Evolutionary conservation across 163 green algal species (phyloP).

Genomic region (Prototheca cutis): DNA sequence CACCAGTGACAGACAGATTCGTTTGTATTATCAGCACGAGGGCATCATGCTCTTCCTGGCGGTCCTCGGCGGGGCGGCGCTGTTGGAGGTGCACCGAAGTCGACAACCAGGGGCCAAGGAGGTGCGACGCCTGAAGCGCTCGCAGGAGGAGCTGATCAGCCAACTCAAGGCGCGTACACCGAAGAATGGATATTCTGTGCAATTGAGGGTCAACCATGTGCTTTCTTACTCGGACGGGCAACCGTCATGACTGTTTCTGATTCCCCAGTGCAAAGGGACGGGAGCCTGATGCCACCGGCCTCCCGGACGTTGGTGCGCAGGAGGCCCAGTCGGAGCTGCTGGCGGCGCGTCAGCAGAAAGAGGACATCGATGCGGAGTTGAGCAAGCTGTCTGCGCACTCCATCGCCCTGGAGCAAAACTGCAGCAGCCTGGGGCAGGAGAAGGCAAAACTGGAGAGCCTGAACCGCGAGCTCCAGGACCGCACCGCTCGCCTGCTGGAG

Average conservation of each 20-base stretch:
- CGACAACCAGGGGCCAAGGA: constrained; percentile 12
- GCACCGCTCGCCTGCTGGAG: constrained; percentile 15
- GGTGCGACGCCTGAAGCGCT: constrained; percentile 8
- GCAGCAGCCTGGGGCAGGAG: not conserved
- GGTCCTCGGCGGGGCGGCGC: constrained; percentile 16
- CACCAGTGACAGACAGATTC: too few species aligned
- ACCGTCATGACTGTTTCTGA: too few species aligned
- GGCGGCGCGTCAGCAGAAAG: constrained; percentile 4
- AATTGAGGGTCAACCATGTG: too few species aligned
- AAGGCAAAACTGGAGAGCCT: constrained; percentile 7
- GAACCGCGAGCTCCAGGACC: constrained; percentile 14
- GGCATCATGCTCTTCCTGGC: constrained; percentile 8
- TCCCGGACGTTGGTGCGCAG: too few species aligned
- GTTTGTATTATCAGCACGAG: too few species aligned
- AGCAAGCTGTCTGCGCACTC: not conserved
- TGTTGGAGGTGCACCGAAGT: constrained; percentile 25
- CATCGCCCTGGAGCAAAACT: not conserved
- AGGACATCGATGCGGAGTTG: constrained; percentile 16
- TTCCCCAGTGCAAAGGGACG: too few species aligned
- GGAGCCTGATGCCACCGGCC: too few species aligned
- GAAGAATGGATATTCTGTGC: not conserved
- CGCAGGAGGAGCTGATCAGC: constrained; percentile 15
- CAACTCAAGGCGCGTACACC: constrained; percentile 13
- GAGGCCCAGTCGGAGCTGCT: not conserved
- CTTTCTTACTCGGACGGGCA: too few species aligned